Conservation (phyloP, 2,329 filamentous ascomycete species). For the Aspergillus carbonarius region DNA sequence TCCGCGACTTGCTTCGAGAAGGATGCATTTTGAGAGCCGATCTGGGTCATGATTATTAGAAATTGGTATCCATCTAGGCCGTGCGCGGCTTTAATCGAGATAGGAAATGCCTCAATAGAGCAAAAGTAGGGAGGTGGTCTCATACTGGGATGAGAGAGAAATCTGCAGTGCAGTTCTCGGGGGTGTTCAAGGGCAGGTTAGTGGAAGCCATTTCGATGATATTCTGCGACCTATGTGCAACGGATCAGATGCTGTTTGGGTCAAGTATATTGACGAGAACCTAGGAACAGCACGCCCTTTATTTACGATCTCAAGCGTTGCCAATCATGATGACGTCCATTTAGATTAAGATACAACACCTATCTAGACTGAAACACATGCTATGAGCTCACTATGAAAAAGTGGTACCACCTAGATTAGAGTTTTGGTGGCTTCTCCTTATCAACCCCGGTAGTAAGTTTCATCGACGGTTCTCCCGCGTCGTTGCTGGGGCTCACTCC, state of each 20-base stretch:
- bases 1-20: constrained; percentile 78
- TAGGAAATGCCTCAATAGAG: too few relatives aligned
- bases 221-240: neutral
- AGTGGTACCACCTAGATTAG: neutral
- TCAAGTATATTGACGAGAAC: neutral
- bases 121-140: neutral
- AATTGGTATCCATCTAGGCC: neutral
- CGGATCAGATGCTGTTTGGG: neutral
- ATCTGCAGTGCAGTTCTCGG: constrained; percentile 72
- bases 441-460: constrained; percentile 67
- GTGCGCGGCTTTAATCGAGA: neutral
- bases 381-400: constrained; percentile 6
- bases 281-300: neutral
- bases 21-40: constrained; percentile 71
- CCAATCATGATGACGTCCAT: neutral
- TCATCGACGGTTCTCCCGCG: constrained; percentile 83
- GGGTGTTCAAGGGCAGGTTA: constrained; percentile 49
- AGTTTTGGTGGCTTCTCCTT: neutral
- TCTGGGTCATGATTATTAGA: constrained; percentile 24
- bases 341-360: neutral
- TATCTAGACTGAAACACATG: neutral
- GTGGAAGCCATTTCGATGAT: constrained; percentile 15
- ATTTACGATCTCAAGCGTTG: neutral
- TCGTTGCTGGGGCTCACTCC: constrained; percentile 80
- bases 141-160: constrained; percentile 74